Conservation (phyloP, 2,329 filamentous ascomycete genomes). For the Catunica adiposa region DNA sequence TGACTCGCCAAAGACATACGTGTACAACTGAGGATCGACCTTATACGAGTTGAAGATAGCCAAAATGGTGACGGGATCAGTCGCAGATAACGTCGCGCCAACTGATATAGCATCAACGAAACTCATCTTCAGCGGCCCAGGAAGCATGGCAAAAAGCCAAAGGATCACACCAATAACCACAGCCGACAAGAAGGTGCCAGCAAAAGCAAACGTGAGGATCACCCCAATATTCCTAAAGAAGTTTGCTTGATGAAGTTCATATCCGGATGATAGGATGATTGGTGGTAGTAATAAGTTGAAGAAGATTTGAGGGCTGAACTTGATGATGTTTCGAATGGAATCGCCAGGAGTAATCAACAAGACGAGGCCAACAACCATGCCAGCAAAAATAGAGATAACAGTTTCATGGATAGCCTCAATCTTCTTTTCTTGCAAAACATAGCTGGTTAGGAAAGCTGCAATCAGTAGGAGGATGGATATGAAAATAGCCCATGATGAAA, state of each 20-base stretch:
- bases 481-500: slow-evolving; percentile 91
- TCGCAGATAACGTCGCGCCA: slow-evolving; percentile 88
- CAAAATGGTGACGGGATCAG: slow-evolving; percentile 91
- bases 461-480: slow-evolving; percentile 93
- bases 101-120: slow-evolving; percentile 96
- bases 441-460: slow-evolving; percentile 88
- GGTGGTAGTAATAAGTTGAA: slow-evolving; percentile 97
- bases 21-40: slow-evolving; percentile 96
- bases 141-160: slow-evolving; percentile 75
- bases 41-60: slow-evolving; percentile 99
- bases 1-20: slow-evolving; percentile 95
- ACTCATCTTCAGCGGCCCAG: slow-evolving; percentile 65
- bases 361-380: slow-evolving; percentile 91
- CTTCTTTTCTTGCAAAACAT: slow-evolving; percentile 89
- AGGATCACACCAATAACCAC: slow-evolving; percentile 83
- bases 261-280: slow-evolving; percentile 92
- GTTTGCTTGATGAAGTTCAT: slow-evolving; percentile 94
- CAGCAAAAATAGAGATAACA: slow-evolving; percentile 93
- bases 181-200: slow-evolving; percentile 90
- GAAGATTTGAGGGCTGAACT: slow-evolving; percentile 98
- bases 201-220: slow-evolving; percentile 94
- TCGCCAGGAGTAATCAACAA: slow-evolving; percentile 67
- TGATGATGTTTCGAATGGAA: slow-evolving; percentile 77
- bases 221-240: slow-evolving; percentile 98
- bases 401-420: slow-evolving; percentile 97